Base-by-base conservation (phyloP, 441 rosid species). In the Flueggea neowawraea region DNA sequence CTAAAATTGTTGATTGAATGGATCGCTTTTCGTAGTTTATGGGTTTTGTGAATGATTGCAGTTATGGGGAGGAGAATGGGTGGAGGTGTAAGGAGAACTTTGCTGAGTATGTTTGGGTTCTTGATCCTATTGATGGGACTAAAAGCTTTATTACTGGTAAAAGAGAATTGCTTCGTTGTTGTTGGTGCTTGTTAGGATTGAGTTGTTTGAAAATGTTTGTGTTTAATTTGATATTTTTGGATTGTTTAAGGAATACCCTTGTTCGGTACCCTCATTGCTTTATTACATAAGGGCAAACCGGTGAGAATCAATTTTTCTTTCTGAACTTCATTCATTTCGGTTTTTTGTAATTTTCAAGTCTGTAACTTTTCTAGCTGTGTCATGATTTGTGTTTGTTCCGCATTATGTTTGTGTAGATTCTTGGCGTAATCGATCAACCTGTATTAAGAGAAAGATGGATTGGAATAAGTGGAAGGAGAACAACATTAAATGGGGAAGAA, bases 101-200 rank as follows among this genome's bases (percentile, higher is more conserved):
- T 84, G 78, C 98, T 8, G 95, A 91, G 70, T 91, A 80, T 80
- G 97, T 95, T 73, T 95, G 99, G 99, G 90, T 91, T 76, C 75
- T 91, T 66, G 98, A 91, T 78, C 99, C 99, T 22, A 95, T 89
- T 16, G 99, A 95, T 17, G 98, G 98, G 62, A 95, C 99, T 16
- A 95, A 88, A 83, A 91, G 96, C 59, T 91, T 95, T 73, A 91
- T 95, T 43, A 95, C 97, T 22, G 99, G 97, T 87, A 73, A 10
- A 47, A 36, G 6, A 5, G 41, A 36, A 43, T 7, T 61, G 58
- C 56, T 67, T n/a, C 4, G 6, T 47, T 22, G 13, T 60, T 50
- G 36, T 22, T 33, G 33, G 50, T 16, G 2, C 39, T 55, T 12
- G 12, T 54, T 43, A 13, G 44, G 32, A 31, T 55, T 36, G 36